Conservation (phyloP, 1,284 basidiomycete species). For the Cryptococcus depauperatus region DNA sequence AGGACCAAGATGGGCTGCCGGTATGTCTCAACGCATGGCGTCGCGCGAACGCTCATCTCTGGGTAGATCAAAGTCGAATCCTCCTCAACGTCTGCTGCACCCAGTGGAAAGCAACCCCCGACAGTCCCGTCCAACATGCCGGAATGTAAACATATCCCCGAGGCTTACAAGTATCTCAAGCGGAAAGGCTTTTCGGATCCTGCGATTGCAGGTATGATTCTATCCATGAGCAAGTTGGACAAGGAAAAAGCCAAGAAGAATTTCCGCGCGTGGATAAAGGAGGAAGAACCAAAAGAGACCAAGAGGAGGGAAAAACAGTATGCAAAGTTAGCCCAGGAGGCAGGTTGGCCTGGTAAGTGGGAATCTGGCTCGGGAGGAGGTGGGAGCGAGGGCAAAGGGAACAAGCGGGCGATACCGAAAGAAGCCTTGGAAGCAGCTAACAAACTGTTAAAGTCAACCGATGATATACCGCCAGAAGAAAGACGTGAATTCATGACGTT, state of each 20-base stretch:
- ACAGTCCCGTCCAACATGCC: conserved; percentile 6
- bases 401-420: conserved; percentile 8
- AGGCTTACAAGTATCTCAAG: conserved; percentile 9
- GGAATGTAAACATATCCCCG: conserved; percentile 1
- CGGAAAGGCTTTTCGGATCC: conserved; percentile 8
- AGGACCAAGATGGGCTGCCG: conserved; percentile 13
- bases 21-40: conserved; percentile 10
- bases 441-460: neutral
- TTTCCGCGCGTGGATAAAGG: conserved; percentile 8
- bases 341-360: conserved; percentile 1
- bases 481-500: conserved; percentile 2
- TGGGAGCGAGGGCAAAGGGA: neutral
- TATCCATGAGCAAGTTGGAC: conserved; percentile 3
- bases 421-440: conserved; percentile 3
- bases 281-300: conserved; percentile 10
- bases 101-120: neutral
- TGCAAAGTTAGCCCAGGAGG: conserved; percentile 4
- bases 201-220: conserved; percentile 15
- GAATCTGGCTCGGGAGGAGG: neutral
- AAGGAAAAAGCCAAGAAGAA: conserved; percentile 7
- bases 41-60: neutral
- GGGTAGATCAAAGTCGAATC: neutral
- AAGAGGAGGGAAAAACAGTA: conserved; percentile 8
- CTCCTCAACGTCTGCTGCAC: neutral
- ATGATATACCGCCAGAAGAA: neutral